Evolutionary conservation across 805 yeast species (phyloP), one percentile per base, ranked within the genome.

Genomic region (Starmerella lactis-condensi): DNA sequence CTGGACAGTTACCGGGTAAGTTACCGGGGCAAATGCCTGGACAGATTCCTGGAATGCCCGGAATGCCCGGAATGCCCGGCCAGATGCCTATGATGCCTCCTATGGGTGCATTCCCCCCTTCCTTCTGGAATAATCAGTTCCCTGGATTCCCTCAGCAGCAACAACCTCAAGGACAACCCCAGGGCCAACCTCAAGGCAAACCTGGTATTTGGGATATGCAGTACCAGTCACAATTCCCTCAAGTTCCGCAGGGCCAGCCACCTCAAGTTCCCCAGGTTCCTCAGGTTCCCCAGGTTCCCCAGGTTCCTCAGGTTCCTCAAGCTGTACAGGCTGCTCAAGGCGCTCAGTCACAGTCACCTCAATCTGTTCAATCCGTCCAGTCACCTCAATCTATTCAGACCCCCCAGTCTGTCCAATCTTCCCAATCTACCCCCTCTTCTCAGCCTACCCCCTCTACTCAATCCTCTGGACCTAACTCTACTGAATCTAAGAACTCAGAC

Each of bases 71-170:
- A 10, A 18, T 15, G 27, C 36, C 35, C 12, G 38, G 21, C 29
- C 31, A 29, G 23, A 12, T 25, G 9, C 41, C 34, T 4, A 34
- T 36, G 24, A 20, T 32, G 26, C 25, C 37, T 5, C 38, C 17
- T 6, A 26, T 22, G 13, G 22, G n/a, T n/a, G n/a, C n/a, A n/a
- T n/a, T n/a, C n/a, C n/a, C n/a, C n/a, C n/a, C n/a, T n/a, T n/a
- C n/a, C n/a, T n/a, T n/a, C n/a, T n/a, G n/a, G n/a, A n/a, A n/a
- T n/a, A n/a, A n/a, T n/a, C n/a, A n/a, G n/a, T n/a, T 37, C 28
- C 38, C 34, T 13, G 30, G 7, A 10, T 24, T 22, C 24, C 35
- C 41, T 23, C 45, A 34, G 21, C 38, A 30, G 18, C 46, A 33
- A 23, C 43, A 39, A 26, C 46, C 31, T 11, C 32, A 18, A 27